Conservation (phyloP, 192 early-diverging fungal species). For the Pilaira anomala region DNA sequence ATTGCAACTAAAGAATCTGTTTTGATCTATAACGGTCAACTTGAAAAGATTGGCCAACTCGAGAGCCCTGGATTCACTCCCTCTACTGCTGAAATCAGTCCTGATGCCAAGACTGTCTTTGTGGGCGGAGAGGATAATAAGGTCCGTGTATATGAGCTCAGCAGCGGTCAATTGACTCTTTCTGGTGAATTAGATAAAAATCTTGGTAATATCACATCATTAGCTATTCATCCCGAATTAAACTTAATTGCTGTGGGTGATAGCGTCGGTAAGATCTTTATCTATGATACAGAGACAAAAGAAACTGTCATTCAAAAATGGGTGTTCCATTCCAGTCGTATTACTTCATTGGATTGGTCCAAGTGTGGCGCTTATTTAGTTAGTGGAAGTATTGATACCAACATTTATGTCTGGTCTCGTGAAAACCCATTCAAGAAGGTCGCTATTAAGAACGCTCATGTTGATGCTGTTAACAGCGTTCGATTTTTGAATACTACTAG, state of each 20-base stretch:
- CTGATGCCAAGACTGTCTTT: constrained; percentile 49
- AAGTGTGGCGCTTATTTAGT: constrained; percentile 70
- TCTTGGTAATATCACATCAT: constrained; percentile 69
- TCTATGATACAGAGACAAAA: constrained; percentile 59
- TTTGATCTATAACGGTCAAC: constrained; percentile 49
- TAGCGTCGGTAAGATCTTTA: constrained; percentile 71
- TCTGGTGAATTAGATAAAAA: constrained; percentile 35
- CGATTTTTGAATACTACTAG: constrained; percentile 53
- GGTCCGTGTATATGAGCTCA: constrained; percentile 61
- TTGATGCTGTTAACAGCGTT: constrained; percentile 72
- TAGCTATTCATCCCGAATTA: constrained; percentile 77
- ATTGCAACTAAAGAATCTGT: constrained; percentile 52
- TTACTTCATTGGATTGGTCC: constrained; percentile 80
- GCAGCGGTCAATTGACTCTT: constrained; percentile 35
- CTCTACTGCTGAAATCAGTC: constrained; percentile 52
- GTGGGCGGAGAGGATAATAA: constrained; percentile 67
- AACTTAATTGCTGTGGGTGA: constrained; percentile 79
- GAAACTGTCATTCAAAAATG: constrained; percentile 62
- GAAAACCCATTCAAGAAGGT: constrained; percentile 77
- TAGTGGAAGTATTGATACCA: constrained; percentile 83
- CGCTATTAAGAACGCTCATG: constrained; percentile 74
- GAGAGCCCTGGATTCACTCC: constrained; percentile 45
- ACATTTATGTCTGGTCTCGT: constrained; percentile 87
- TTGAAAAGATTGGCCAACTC: constrained; percentile 36
- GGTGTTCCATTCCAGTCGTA: constrained; percentile 87